Conservation (phyloP, 305 asterid genomes). For the Fraxinus paxiana region DNA sequence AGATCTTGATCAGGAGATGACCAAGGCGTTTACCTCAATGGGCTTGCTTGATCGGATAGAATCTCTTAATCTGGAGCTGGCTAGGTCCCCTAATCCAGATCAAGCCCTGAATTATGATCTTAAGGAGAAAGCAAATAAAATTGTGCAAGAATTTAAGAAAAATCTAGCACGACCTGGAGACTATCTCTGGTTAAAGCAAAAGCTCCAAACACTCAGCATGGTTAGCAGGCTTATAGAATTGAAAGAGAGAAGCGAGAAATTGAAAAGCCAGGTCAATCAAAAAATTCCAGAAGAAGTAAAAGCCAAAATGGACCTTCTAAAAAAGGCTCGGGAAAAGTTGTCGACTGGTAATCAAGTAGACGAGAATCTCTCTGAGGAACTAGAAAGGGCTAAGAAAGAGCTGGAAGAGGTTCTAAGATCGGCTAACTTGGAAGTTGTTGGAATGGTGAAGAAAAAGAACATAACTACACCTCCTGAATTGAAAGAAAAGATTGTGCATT, state of each 20-base stretch:
- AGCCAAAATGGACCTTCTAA: conserved; percentile 32
- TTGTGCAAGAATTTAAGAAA: conserved; percentile 39
- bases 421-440: conserved; percentile 39
- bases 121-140: conserved; percentile 40
- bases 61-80: conserved; percentile 46
- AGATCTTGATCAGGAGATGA: conserved; percentile 45
- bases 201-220: conserved; percentile 34
- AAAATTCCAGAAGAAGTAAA: conserved; percentile 35
- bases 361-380: conserved; percentile 26
- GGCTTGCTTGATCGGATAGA: conserved; percentile 35
- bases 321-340: conserved; percentile 32
- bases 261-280: conserved; percentile 41
- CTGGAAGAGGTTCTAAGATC: conserved; percentile 38
- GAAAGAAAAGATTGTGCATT: conserved; percentile 30
- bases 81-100: conserved; percentile 31
- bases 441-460: conserved; percentile 24
- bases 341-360: conserved; percentile 27
- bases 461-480: conserved; percentile 15
- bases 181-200: conserved; percentile 39
- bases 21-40: conserved; percentile 41
- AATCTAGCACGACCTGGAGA: conserved; percentile 44
- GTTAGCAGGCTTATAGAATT: conserved; percentile 32
- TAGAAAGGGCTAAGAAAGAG: conserved; percentile 28
- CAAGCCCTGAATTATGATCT: conserved; percentile 28
- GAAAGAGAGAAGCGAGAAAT: conserved; percentile 42